phyloP scores from a whole-genome alignment of 257 asterid species.

The Fraxinus anomala region DNA sequence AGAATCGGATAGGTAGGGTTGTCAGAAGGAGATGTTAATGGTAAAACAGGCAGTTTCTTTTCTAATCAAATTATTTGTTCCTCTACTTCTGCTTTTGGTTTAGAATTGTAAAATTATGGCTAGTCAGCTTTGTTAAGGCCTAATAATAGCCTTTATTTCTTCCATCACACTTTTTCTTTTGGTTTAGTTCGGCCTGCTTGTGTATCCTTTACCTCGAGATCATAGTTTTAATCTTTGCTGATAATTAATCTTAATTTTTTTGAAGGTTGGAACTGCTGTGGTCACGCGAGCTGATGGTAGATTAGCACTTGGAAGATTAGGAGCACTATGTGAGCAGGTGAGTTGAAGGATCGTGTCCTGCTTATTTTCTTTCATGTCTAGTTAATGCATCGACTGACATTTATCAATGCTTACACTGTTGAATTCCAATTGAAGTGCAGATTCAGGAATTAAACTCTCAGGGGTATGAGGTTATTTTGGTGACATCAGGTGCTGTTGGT shows the following conservation, averaged over 20 bases:
- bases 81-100: neutral
- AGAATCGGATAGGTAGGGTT: neutral
- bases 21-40: neutral
- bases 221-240: slow-evolving; percentile 14
- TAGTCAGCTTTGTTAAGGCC: neutral
- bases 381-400: slow-evolving; percentile 15
- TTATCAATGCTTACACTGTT: slow-evolving; percentile 24
- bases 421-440: slow-evolving; percentile 51
- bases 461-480: slow-evolving; percentile 94
- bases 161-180: neutral
- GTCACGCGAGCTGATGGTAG: slow-evolving; percentile 79
- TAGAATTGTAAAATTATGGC: slow-evolving; percentile 1
- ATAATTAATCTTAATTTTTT: slow-evolving; percentile 3
- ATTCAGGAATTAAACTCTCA: slow-evolving; percentile 81
- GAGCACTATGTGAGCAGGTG: slow-evolving; percentile 98
- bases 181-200: neutral
- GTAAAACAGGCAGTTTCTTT: neutral
- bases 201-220: neutral
- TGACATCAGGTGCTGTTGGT: slow-evolving; percentile 97
- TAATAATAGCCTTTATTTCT: slow-evolving; percentile 8
- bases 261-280: slow-evolving; percentile 86
- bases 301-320: slow-evolving; percentile 93
- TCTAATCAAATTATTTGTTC: slow-evolving; percentile 2
- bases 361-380: slow-evolving; percentile 4
- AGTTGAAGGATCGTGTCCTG: slow-evolving; percentile 19